Conservation (phyloP, 2,329 filamentous ascomycete genomes). For the Lasiodiplodia gonubiensis region DNA sequence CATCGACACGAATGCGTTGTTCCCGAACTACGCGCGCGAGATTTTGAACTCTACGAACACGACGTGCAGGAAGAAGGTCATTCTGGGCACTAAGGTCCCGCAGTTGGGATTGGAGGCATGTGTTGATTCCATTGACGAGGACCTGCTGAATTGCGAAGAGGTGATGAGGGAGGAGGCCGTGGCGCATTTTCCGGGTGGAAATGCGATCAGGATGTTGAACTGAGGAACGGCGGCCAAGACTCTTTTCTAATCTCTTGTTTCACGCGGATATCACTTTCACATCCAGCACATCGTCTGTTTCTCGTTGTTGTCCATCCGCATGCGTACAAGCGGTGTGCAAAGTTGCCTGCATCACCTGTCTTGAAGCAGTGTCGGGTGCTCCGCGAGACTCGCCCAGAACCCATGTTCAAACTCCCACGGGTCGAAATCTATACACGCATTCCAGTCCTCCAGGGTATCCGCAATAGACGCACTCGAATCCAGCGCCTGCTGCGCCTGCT, state of each 20-base stretch:
- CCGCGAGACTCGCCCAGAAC: background rate
- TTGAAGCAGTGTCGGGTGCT: background rate
- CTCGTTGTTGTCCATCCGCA: no score
- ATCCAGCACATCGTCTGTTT: no score
- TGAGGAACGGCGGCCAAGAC: no score
- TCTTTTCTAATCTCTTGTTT: no score
- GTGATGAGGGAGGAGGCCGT: background rate
- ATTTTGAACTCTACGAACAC: conserved; percentile 9
- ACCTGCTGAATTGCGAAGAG: background rate
- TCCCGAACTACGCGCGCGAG: conserved; percentile 35
- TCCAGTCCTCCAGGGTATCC: background rate
- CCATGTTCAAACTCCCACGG: background rate
- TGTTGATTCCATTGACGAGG: background rate
- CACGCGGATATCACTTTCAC: no score
- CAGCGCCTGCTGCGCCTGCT: background rate
- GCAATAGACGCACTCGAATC: no score
- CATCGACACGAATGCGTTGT: conserved; percentile 36
- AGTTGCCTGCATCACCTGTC: background rate
- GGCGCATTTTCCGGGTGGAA: background rate
- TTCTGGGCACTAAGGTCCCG: background rate
- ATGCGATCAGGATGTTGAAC: background rate
- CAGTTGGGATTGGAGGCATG: background rate
- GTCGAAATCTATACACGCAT: background rate
- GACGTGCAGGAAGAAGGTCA: background rate
- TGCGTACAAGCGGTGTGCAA: no score